Base-by-base conservation (phyloP, 1,139 yeast species). In the Debaryomyces fabryi region DNA sequence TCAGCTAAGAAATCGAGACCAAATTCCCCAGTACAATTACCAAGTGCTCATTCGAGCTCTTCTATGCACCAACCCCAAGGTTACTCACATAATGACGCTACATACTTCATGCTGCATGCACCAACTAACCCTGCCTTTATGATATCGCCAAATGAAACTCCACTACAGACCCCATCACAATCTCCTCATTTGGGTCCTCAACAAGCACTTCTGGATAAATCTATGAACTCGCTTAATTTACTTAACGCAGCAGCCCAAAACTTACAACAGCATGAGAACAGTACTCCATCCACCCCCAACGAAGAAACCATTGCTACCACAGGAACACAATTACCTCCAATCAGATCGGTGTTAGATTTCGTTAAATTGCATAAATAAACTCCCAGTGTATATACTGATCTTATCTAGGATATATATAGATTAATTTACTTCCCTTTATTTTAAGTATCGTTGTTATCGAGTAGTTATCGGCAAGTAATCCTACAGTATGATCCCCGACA, bases 261-360 rank as follows among this genome's bases (percentile, higher is more conserved):
- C 52, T 56, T 64, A 44, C 59, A 59, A 43, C 52, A 49, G 20
- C 56, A 54, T 42, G 44, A 23, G 45, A 42, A 32, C 23, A 39
- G 13, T 12, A 18, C 20, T n/a, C 4, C 34, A 6, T 39, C 42
- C 9, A 32, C 35, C 13, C 9, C 37, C 32, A 42, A 48, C 18
- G 58, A 58, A 29, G 56, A 56, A 37, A 63, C 69, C 50, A 75
- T 75, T 39, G 78, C 80, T 6, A 67, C 69, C 45, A 65, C 66
- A 15, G 78, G 79, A 10, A 74, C 77, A 2, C 67, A 63, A 51
- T 65, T 75, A 47, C 80, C 80, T 4, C 80, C 80, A 3, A 74
- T 75, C 42, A 58, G 79, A 44, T 62, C 73, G 33, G 76, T 75
- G 24, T 68, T 74, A 52, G 65, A 68, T 49, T 69, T 71, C 50